phyloP scores from a whole-genome alignment of 257 asterid genomes.

The Linaria vulgaris region DNA sequence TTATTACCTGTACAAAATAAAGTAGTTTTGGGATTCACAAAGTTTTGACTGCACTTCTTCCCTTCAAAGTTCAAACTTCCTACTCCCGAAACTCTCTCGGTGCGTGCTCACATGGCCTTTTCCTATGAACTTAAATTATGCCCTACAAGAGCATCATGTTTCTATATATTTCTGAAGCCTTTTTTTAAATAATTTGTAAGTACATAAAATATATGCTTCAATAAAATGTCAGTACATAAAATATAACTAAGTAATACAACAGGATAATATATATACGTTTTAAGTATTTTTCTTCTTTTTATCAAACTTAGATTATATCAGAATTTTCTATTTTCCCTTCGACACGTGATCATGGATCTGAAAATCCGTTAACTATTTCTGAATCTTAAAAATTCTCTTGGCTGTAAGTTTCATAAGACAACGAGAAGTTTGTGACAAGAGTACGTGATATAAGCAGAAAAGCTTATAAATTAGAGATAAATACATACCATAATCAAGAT shows the following conservation, averaged over 20 bases:
- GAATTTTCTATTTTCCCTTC: too few relatives aligned
- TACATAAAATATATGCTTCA: too few relatives aligned
- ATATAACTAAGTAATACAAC: too few relatives aligned
- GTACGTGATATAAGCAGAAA: slow-evolving; percentile 12
- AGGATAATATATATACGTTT: too few relatives aligned
- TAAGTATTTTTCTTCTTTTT: too few relatives aligned
- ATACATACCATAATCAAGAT: background rate
- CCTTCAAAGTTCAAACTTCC: slow-evolving; percentile 30
- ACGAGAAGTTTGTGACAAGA: slow-evolving; percentile 31
- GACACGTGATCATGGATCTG: too few relatives aligned
- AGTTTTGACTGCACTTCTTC: slow-evolving; percentile 49
- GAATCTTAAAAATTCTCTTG: slow-evolving; percentile 8
- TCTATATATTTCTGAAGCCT: too few relatives aligned
- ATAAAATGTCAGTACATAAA: too few relatives aligned
- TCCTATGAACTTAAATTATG: slow-evolving; percentile 23
- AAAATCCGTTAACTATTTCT: background rate
- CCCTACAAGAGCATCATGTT: slow-evolving; percentile 10
- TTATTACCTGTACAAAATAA: background rate
- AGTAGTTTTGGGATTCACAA: slow-evolving; percentile 40
- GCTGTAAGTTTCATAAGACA: slow-evolving; percentile 8
- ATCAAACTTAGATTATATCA: too few relatives aligned
- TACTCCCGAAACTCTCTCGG: slow-evolving; percentile 38
- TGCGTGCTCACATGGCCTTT: slow-evolving; percentile 51
- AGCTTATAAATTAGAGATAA: slow-evolving; percentile 8
- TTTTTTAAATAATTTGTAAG: too few relatives aligned